Base-by-base conservation (phyloP, 371 early-diverging fungal genomes). In the Amoeboaphelidium protococcarum region DNA sequence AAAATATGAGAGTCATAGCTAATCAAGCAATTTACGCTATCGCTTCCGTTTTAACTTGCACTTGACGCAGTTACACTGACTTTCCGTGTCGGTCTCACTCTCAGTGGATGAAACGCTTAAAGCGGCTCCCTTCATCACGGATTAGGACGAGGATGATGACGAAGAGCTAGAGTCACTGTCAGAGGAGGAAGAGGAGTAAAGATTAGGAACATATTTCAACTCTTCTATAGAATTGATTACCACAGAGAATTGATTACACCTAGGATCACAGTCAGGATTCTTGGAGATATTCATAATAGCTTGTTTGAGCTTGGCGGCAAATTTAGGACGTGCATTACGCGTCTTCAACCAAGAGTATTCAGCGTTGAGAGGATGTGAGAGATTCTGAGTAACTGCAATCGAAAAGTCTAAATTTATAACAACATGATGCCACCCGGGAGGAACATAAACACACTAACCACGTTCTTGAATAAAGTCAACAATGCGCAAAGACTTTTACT, bases 401-500 rank as follows among this genome's bases (percentile, higher is more conserved):
- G 81, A 74, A 49, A 75, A 73, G 54, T 80, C 76, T 73, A 56
- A 55, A 58, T 83, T 83, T 65, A 83, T 75, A 6, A 83, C 84
- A 6, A 79, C 73, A 55, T 81, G 84, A 1, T 67, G 58, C 84
- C 84, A 81, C 0, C 80, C 84, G 26, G 80, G 78, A 21, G 84
- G 84, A 0, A 83, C 82, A 61, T 76, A 83, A 37, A 83, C 76
- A 6, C 74, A 78, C 58, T 81, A 80, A 0, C 80, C 80, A 1
- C 80, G 80, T 20, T 65, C 56, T 49, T 83, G 84, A 26, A 78
- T 48, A 3, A 76, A 71, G 45, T 83, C 70, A 1, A 79, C 57
- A 74, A 80, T 76, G 0, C 76, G 78, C 40, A 68, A 61, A 47
- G 63, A 52, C 45, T 76, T 23, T 22, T 49, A 58, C 26, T 58